Evolutionary conservation across 1,139 yeast genomes (phyloP).

Genomic region (Geotrichum carabidarum): DNA sequence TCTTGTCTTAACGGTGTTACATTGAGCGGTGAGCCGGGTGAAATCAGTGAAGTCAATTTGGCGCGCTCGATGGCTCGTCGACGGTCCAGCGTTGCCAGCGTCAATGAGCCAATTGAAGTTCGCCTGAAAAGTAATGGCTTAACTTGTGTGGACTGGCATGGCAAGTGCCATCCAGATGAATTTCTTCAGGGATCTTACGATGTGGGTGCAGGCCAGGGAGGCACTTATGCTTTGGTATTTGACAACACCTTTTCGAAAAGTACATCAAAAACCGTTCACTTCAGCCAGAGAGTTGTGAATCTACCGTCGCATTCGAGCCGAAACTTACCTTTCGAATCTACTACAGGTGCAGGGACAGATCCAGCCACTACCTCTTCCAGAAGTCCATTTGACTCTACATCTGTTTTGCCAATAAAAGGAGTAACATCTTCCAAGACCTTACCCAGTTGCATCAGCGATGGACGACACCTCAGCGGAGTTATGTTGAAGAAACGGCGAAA

Average conservation of each 20-base stretch:
- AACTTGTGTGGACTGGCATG: constrained; percentile 35
- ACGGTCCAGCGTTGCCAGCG: background rate
- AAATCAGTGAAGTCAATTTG: background rate
- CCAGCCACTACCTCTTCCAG: background rate
- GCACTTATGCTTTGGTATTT: constrained; percentile 79
- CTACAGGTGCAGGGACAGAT: background rate
- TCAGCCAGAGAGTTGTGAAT: constrained; percentile 48
- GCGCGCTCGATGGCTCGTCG: constrained; percentile 1
- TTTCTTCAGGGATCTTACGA: constrained; percentile 52
- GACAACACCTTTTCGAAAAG: constrained; percentile 90
- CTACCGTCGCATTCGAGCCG: background rate
- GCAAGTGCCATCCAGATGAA: constrained; percentile 38
- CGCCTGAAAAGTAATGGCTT: constrained; percentile 36
- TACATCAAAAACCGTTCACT: constrained; percentile 72
- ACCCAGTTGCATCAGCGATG: constrained; percentile 27
- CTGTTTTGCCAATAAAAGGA: background rate
- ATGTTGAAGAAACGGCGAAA: constrained; percentile 73
- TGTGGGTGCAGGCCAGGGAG: constrained; percentile 45
- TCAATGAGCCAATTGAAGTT: constrained; percentile 29
- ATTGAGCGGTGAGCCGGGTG: background rate
- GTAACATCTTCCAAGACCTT: constrained; percentile 3
- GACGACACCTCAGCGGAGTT: constrained; percentile 55
- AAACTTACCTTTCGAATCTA: background rate
- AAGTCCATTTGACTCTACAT: background rate
- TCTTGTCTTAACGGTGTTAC: constrained; percentile 1